phyloP scores from a whole-genome alignment of 306 rosid genomes.

The Malus sieversii region DNA sequence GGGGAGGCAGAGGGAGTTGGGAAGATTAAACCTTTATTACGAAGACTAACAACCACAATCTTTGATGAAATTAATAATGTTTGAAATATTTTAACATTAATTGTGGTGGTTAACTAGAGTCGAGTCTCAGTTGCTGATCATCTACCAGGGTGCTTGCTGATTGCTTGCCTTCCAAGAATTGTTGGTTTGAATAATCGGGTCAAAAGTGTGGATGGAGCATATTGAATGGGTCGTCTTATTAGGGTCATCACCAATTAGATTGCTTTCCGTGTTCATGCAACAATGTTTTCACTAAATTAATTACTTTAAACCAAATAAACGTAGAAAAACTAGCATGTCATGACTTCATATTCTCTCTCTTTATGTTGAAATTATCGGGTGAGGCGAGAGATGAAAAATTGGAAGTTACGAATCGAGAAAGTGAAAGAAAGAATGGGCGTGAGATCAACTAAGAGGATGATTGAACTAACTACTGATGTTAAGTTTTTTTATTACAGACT shows the following conservation, averaged over 20 bases:
- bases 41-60: slow-evolving; percentile 10
- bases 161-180: not conserved
- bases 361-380: not conserved
- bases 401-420: too few species aligned
- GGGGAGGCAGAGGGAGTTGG: not conserved
- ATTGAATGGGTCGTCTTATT: slow-evolving; percentile 8
- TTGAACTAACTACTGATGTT: too few species aligned
- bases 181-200: not conserved
- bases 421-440: too few species aligned
- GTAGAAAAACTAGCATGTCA: too few species aligned
- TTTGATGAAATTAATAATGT: not conserved
- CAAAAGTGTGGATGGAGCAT: not conserved
- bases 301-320: too few species aligned
- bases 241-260: too few species aligned
- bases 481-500: too few species aligned
- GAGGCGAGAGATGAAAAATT: not conserved
- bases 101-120: not conserved
- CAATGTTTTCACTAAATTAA: too few species aligned
- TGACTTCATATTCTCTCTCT: too few species aligned
- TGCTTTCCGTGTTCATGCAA: too few species aligned
- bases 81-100: not conserved
- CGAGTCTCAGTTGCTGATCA: not conserved
- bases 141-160: not conserved
- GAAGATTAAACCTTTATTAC: slow-evolving; percentile 18
- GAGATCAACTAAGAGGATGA: too few species aligned